Conservation (phyloP, 345 rosid genomes). For the Lumnitzera racemosa region DNA sequence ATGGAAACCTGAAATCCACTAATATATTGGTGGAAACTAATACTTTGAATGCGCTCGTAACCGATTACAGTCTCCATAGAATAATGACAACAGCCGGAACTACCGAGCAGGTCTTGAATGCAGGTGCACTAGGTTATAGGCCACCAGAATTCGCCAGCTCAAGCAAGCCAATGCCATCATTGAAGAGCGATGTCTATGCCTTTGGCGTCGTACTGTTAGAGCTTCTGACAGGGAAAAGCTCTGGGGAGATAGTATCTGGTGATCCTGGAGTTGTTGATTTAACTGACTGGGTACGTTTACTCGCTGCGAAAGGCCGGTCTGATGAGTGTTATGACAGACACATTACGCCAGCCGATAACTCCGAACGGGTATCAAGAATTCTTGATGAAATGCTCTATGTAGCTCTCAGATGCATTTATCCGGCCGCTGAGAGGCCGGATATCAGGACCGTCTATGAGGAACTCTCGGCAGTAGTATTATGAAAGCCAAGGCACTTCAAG, state of each 20-base stretch:
- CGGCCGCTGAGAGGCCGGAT: conserved; percentile 83
- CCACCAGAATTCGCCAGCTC: conserved; percentile 92
- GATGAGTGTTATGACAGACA: conserved; percentile 55
- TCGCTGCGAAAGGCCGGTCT: conserved; percentile 44
- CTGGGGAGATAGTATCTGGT: conserved; percentile 54
- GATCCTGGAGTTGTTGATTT: conserved; percentile 62
- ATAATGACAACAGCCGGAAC: conserved; percentile 73
- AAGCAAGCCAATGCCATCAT: conserved; percentile 71
- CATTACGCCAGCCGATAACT: conserved; percentile 16
- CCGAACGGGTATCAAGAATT: conserved; percentile 19
- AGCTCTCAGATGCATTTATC: conserved; percentile 60
- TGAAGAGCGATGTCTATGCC: conserved; percentile 82
- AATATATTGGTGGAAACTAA: conserved; percentile 61
- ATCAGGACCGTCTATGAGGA: conserved; percentile 60
- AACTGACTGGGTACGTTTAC: conserved; percentile 69
- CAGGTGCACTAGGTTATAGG: conserved; percentile 80
- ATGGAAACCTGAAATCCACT: conserved; percentile 85
- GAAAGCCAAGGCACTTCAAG: neutral
- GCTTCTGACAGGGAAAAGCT: conserved; percentile 62
- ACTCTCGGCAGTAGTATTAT: conserved; percentile 24
- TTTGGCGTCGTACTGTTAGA: conserved; percentile 73
- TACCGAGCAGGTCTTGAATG: conserved; percentile 79
- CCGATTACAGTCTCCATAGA: conserved; percentile 85
- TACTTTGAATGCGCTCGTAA: conserved; percentile 42
- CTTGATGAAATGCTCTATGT: conserved; percentile 48